Base-by-base conservation (phyloP, 73 alveolate genomes). In the Symbiodinium natans region DNA sequence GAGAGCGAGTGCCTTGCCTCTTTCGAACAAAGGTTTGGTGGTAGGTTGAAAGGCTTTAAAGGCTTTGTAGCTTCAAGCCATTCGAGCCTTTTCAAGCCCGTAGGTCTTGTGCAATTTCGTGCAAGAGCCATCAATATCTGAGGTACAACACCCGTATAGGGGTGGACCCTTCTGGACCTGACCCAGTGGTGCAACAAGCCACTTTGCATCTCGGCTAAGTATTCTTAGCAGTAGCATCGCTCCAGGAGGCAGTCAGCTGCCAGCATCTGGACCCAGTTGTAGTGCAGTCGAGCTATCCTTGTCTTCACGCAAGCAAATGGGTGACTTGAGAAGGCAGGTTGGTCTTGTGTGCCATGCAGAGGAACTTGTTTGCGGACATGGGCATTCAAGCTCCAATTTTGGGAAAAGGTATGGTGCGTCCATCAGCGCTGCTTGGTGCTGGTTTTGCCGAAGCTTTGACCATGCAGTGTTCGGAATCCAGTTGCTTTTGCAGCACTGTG, bases 81-180 rank as follows among this genome's bases (percentile, higher is more conserved):
- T n/a, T n/a, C n/a, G n/a, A n/a, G n/a, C n/a, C n/a, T n/a, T n/a
- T n/a, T n/a, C 77, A 27, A 63, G 36, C 7, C 38, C 15, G 0
- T 63, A 10, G 0, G 75, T 25, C 33, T 25, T 11, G 33, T 21
- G 19, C 75, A 31, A 2, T 15, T 56, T 31, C n/a, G n/a, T n/a
- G n/a, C n/a, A n/a, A n/a, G n/a, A n/a, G n/a, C n/a, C n/a, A n/a
- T n/a, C n/a, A n/a, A n/a, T n/a, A n/a, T n/a, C n/a, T 29, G 41
- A 90, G 97, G 97, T 90, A 90, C 97, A 90, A 90, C 97, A 90
- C 97, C 0, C 86, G 97, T 17, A 90, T 90, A 40, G 97, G 97
- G 39, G 74, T 41, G 77, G 97, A 90, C 52, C 87, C 97, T 31
- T 68, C 97, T 25, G 97, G 97, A 21, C 97, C 97, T 40, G 97